These are phyloP conservation scores for Tanozyma kutaoensis DNA, from an alignment of 805 yeast species.

Conservation along the genomic window DNA sequence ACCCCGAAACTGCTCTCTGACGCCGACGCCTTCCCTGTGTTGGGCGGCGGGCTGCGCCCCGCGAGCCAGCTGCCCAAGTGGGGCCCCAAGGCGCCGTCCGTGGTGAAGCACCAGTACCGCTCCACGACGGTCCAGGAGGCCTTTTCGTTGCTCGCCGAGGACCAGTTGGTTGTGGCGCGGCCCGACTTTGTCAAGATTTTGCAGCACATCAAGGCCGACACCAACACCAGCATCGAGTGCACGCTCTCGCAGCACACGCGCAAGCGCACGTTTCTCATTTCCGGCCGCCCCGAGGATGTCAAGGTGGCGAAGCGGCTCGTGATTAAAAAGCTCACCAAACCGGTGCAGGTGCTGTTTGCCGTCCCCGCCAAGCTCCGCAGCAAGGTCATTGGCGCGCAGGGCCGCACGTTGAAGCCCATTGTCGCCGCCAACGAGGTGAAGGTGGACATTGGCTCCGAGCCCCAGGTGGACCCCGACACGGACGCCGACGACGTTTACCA, in stretches of 20 bases:
- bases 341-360: constrained; percentile 43
- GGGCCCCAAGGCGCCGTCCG: constrained; percentile 25
- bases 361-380: constrained; percentile 73
- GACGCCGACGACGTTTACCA: constrained; percentile 52
- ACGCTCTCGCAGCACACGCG: constrained; percentile 65
- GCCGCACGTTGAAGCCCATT: constrained; percentile 70
- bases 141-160: constrained; percentile 57
- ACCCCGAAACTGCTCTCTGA: constrained; percentile 18
- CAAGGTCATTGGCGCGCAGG: constrained; percentile 77
- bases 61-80: constrained; percentile 17
- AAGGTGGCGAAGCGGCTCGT: constrained; percentile 62
- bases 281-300: constrained; percentile 60
- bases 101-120: constrained; percentile 4
- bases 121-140: constrained; percentile 53
- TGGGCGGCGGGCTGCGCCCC: constrained; percentile 31
- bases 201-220: constrained; percentile 42
- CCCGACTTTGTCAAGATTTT: constrained; percentile 60
- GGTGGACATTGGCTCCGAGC: constrained; percentile 46
- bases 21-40: constrained; percentile 51
- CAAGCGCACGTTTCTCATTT: constrained; percentile 70
- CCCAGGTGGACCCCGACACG: constrained; percentile 14
- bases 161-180: constrained; percentile 49
- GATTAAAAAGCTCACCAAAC: constrained; percentile 64
- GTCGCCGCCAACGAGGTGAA: constrained; percentile 52
- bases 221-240: constrained; percentile 65